Conservation (phyloP, 176 grass and related monocot species). For the Avena insularis region DNA sequence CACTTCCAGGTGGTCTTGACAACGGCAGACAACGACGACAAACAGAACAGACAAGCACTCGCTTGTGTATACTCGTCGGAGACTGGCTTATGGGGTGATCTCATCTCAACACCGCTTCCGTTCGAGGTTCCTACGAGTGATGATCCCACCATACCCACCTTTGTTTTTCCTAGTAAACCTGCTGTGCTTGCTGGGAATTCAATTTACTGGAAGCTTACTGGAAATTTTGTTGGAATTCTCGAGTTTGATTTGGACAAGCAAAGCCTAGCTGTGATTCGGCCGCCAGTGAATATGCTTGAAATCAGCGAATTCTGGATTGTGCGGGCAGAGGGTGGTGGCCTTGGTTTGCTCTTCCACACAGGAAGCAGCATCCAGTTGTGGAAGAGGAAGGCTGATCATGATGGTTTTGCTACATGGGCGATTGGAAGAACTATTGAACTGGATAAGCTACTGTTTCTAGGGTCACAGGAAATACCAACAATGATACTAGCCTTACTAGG, state of each 20-base stretch:
- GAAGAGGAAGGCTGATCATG: background rate
- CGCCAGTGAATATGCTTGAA: background rate
- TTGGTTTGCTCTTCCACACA: background rate
- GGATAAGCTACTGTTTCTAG: background rate
- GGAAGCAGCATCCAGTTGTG: background rate
- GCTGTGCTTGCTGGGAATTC: background rate
- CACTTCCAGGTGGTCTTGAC: background rate
- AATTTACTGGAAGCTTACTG: background rate
- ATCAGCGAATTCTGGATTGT: background rate
- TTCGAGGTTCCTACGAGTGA: background rate
- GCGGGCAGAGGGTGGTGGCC: background rate
- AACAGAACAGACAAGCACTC: background rate
- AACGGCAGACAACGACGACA: background rate
- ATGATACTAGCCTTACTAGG: background rate
- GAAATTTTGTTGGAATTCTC: background rate
- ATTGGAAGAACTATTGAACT: background rate
- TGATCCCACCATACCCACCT: background rate
- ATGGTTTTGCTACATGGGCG: background rate
- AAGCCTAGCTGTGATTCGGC: background rate
- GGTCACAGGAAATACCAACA: background rate
- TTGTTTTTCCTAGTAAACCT: background rate
- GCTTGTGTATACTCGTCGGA: background rate
- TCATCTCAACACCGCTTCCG: background rate
- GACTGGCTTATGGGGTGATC: background rate
- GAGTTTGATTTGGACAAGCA: slow-evolving; percentile 17